These are phyloP conservation scores for Barbatosphaeria neglecta DNA, from an alignment of 495 filamentous ascomycete species.

Conservation along the genomic window DNA sequence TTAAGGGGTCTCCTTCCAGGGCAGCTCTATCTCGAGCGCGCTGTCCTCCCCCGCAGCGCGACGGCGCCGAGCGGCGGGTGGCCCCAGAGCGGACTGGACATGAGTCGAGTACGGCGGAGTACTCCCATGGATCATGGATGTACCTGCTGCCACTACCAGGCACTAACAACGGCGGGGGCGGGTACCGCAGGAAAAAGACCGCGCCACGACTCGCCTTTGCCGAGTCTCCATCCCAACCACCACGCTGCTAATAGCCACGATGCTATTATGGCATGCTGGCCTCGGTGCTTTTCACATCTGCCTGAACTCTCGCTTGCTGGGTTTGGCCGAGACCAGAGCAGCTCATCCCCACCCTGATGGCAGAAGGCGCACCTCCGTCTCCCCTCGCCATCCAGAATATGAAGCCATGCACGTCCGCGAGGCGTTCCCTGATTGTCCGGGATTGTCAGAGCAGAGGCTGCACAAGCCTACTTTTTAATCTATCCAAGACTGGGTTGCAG, in stretches of 20 bases:
- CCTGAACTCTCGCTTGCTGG: not conserved
- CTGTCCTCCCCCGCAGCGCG: too few relatives aligned
- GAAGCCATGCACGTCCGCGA: not conserved
- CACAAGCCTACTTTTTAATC: conserved; percentile 8
- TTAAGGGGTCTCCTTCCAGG: too few relatives aligned
- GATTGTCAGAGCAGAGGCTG: conserved; percentile 1
- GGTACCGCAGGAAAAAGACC: too few relatives aligned
- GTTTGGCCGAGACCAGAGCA: not conserved
- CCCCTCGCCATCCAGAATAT: not conserved
- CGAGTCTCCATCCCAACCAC: not conserved
- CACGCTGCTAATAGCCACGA: not conserved
- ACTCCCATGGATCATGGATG: too few relatives aligned
- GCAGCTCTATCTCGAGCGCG: too few relatives aligned
- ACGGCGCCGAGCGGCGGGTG: too few relatives aligned
- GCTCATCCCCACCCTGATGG: not conserved
- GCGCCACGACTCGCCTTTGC: not conserved
- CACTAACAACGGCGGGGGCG: too few relatives aligned
- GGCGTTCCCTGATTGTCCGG: not conserved
- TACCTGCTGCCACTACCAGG: too few relatives aligned
- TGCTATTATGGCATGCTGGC: not conserved
- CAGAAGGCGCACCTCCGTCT: not conserved
- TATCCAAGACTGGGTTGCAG: conserved; percentile 12
- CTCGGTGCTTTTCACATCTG: not conserved
- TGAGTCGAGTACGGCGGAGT: too few relatives aligned
- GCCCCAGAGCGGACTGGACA: too few relatives aligned